Base-by-base conservation (phyloP, 331 rosid genomes). In the Quercus phellos region DNA sequence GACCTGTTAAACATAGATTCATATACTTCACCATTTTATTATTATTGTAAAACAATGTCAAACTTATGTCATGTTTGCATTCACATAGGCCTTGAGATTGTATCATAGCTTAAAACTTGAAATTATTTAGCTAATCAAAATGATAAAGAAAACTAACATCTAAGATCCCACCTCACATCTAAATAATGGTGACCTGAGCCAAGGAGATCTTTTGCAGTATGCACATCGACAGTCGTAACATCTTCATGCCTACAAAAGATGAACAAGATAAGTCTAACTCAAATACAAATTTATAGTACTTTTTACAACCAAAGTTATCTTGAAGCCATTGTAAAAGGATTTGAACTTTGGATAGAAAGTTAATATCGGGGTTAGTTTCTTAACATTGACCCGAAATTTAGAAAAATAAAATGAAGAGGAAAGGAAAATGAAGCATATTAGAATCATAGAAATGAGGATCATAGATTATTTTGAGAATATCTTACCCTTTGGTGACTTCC, bases 1-100 rank as follows among this genome's bases (percentile, higher is more conserved):
- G 92, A 50, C 82, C 95, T 90, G 17, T 30, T 6, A 32, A 34
- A 66, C 46, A 13, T 18, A 66, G 13, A 8, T 18, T 66, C 46
- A 66, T 17, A 8, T 32, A 34, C 42, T 64, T 66, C 0, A 34
- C 46, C 70, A 17, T 22, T 4, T 18, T 6, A 18, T 30, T 17
- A 66, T 3, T 58, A 58, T 58, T 5, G 12, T 58, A 58, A 56
- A 58, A 2, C 6, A 4, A 10, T 27, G n/a, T 60, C 35, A 60
- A 60, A 26, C 34, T 21, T 21, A 46, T 46, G 51, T 46, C 51
- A 11, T 46, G 13, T 46, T 46, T 46, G 51, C 51, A 46, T 11
- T 46, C 51, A 2, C 51, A 46, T 46, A 2, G 16, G 51, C 51
- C 4, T 46, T 12, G 51, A 46, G 16, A 46, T 46, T 2, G 66